Base-by-base conservation (phyloP, 176 grass and related monocot genomes). In the Oryza punctata region DNA sequence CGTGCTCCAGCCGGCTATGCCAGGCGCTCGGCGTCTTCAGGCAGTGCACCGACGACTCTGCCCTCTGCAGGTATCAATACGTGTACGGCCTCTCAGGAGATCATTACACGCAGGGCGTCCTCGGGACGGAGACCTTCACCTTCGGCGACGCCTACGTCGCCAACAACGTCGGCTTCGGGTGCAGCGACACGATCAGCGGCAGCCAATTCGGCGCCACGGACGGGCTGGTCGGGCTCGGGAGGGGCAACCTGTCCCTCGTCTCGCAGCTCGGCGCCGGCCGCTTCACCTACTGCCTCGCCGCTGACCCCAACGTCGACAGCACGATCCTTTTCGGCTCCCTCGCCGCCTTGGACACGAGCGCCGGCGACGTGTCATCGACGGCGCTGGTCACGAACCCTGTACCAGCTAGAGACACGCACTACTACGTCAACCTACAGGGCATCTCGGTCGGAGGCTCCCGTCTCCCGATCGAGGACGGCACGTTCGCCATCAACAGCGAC, bases 221-320 rank as follows among this genome's bases (percentile, higher is more conserved):
- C 12, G 3, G 44, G 19, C 32, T 81, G 9, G 29, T 81, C 46
- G 78, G 78, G 10, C 78, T 81, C 14, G 19, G 78, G n/a, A n/a
- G 63, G 46, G 63, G 32, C 12, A 7, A 5, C 9, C 32, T 81
- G 4, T 81, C 78, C 24, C 63, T 81, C n/a, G 78, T 69, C 12
- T 68, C 78, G 6, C 78, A 81, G 46, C 23, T 81, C 16, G 44
- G 18, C 47, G 78, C 52, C 12, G 30, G 24, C 1, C 33, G n/a
- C 12, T 79, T 79, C 77, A 21, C 78, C 28, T 81, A 81, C 47
- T 81, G 64, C 35, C 78, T 81, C 3, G 2, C 66, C 11, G 24
- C 63, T 19, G 7, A 23, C 19, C 16, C 19, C 7, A 3, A 60
- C 54, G 54, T n/a, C 54, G 54, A 21, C 1, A 23, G 54, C 0